Conservation (phyloP, 331 rosid species). For the Acacia pycnantha region DNA sequence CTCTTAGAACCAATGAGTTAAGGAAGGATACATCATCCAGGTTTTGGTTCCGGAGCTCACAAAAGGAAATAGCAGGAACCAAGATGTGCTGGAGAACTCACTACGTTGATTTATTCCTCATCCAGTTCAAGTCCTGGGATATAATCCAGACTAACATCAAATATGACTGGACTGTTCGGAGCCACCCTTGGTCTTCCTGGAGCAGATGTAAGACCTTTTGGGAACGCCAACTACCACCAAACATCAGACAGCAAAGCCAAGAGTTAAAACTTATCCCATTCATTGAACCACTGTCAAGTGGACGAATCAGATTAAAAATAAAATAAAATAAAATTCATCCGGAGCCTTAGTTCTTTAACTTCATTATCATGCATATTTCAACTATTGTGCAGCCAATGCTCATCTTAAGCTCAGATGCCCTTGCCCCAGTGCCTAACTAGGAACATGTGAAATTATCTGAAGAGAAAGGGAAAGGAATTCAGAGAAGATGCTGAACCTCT, state of each 20-base stretch:
- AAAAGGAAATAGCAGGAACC: background rate
- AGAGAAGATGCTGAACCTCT: background rate
- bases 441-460: background rate
- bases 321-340: constrained; percentile 11
- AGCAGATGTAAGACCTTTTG: constrained; percentile 89
- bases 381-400: constrained; percentile 11
- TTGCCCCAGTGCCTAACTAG: constrained; percentile 1
- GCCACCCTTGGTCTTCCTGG: constrained; percentile 99
- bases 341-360: background rate
- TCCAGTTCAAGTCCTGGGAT: constrained; percentile 78
- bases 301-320: background rate
- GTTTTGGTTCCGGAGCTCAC: background rate
- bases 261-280: constrained; percentile 6
- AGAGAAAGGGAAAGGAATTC: background rate
- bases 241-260: constrained; percentile 11
- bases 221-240: constrained; percentile 81
- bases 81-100: constrained; percentile 2
- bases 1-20: background rate
- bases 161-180: constrained; percentile 87
- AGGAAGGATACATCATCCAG: background rate
- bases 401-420: constrained; percentile 10
- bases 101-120: constrained; percentile 44
- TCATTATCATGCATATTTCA: background rate
- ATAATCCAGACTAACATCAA: constrained; percentile 90
- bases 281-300: background rate